Conservation (phyloP, 1,284 basidiomycete species). For the Ustilago nuda region DNA sequence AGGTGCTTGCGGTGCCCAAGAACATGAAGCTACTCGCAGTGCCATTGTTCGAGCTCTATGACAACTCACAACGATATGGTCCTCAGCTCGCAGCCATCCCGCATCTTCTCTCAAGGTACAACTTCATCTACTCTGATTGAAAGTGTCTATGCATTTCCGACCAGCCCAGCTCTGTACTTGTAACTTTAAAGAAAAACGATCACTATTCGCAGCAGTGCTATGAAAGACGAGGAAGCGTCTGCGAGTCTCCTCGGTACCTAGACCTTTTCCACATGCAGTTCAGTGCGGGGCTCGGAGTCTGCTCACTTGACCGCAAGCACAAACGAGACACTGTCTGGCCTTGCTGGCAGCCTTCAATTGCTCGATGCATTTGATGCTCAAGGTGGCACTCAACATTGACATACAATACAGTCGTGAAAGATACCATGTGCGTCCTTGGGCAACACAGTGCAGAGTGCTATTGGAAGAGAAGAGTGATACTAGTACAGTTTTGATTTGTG, state of each 20-base stretch:
- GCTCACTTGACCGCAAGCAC: background rate
- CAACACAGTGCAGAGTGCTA: slow-evolving; percentile 26
- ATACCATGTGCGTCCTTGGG: slow-evolving; percentile 1
- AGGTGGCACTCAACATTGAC: background rate
- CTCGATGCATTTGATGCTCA: background rate
- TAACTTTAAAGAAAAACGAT: slow-evolving; percentile 17
- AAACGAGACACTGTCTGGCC: background rate
- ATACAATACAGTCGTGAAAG: slow-evolving; percentile 1
- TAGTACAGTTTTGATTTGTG: slow-evolving; percentile 37
- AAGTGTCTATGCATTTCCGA: background rate
- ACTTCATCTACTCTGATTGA: slow-evolving; percentile 68
- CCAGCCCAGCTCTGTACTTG: slow-evolving; percentile 9
- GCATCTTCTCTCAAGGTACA: slow-evolving; percentile 86
- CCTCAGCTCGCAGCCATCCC: slow-evolving; percentile 94
- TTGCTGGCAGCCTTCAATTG: background rate
- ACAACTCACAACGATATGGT: slow-evolving; percentile 90
- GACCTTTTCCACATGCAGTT: background rate
- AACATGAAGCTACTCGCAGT: slow-evolving; percentile 96
- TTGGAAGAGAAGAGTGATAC: slow-evolving; percentile 26
- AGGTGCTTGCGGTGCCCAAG: slow-evolving; percentile 93
- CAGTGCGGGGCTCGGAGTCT: background rate
- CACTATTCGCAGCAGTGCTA: background rate
- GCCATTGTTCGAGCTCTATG: slow-evolving; percentile 95
- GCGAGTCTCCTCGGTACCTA: background rate
- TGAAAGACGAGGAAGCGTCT: background rate